Conservation (phyloP, 176 grass and related monocot genomes). For the Cocos nucifera region DNA sequence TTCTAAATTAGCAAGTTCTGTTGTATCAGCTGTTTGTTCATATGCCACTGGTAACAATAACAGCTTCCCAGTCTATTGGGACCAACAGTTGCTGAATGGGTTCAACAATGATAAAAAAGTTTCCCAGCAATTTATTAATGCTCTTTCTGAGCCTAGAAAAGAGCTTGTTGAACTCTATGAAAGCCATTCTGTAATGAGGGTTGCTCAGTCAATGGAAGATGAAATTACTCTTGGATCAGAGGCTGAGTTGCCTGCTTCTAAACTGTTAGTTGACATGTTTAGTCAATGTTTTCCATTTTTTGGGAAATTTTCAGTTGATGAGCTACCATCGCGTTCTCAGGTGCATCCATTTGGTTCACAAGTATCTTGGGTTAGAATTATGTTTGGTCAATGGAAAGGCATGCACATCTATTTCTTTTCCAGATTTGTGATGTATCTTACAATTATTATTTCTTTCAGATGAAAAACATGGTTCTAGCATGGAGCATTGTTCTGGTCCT, state of each 20-base stretch:
- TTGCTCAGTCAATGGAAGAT: conserved; percentile 19
- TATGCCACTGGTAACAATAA: conserved; percentile 36
- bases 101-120: conserved; percentile 16
- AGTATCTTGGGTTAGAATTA: no score
- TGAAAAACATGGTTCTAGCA: conserved; percentile 47
- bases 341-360: conserved; percentile 25
- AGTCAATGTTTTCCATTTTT: conserved; percentile 57
- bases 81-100: conserved; percentile 27
- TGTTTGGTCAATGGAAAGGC: no score
- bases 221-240: conserved; percentile 22
- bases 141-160: conserved; percentile 41
- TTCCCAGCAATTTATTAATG: conserved; percentile 25
- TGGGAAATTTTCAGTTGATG: conserved; percentile 31
- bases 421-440: no score
- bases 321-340: conserved; percentile 45
- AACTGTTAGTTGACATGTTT: conserved; percentile 50
- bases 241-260: conserved; percentile 39
- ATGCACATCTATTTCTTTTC: no score
- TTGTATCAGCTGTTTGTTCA: conserved; percentile 54
- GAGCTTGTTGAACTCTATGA: conserved; percentile 55
- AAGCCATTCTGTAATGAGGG: conserved; percentile 27
- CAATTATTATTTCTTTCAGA: conserved; percentile 36
- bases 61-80: conserved; percentile 27
- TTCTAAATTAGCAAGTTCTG: conserved; percentile 43
- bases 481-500: conserved; percentile 74